Base-by-base conservation (phyloP, 2,329 filamentous ascomycete species). In the Rhynchosporium secalis region DNA sequence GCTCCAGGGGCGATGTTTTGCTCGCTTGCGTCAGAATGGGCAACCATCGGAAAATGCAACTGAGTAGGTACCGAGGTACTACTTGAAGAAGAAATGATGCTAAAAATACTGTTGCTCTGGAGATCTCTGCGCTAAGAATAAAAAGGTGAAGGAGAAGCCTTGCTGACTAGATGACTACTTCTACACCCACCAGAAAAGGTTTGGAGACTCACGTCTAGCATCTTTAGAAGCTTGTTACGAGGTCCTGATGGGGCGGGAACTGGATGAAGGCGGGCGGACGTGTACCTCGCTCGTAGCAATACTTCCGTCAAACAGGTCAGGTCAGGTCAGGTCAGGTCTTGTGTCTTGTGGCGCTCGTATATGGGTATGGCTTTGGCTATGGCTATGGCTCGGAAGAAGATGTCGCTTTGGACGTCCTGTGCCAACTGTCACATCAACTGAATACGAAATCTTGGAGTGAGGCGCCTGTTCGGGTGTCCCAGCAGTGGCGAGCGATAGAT, bases 401-500 rank as follows among this genome's bases (percentile, higher is more conserved):
- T 52, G 49, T 52, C 48, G 33, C 26, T 59, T 59, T 59, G 47
- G 48, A 6, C 29, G 36, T 40, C 41, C 15, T 20, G 13, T 26
- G 49, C 28, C 31, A 52, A 38, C 38, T 15, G 29, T 52, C 31
- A 20, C 3, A 28, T 56, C 47, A 41, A 57, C 58, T 31, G 26
- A 64, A 65, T 65, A 66, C 61, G 65, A 65, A 61, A 36, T 31
- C 33, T 28, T 40, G 48, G 46, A 41, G 54, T 46, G 62, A 56
- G 65, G 63, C 65, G 61, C 43, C 61, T 43, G 20, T 20, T 20
- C 20, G 20, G 55, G 55, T 59, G 62, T 63, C 62, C 65, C 63
- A 63, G 58, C 45, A 49, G 56, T 65, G 61, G 62, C 65, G 65
- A 52, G 36, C 15, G 49, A 52, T 20, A 20, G 20, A 6, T 51